These are phyloP conservation scores for Sordaria brevicollis DNA, from an alignment of 495 filamentous ascomycete species.

Conservation along the genomic window DNA sequence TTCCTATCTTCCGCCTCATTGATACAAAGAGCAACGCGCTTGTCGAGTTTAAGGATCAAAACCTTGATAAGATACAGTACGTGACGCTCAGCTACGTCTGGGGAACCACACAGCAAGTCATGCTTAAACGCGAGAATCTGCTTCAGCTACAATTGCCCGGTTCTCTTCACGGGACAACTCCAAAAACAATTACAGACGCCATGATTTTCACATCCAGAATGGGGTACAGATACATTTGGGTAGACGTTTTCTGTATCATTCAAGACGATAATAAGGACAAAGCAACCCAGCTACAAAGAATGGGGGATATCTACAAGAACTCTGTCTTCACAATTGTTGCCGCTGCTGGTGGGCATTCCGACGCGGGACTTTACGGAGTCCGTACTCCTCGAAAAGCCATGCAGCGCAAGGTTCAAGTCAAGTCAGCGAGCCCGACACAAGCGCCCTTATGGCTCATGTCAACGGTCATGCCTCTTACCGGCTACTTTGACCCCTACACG, in stretches of 20 bases:
- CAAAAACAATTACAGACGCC: constrained; percentile 18
- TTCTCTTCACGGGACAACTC: constrained; percentile 2
- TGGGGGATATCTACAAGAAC: constrained; percentile 25
- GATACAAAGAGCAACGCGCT: neutral
- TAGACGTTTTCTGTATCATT: constrained; percentile 27
- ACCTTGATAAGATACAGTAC: neutral
- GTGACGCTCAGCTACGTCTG: constrained; percentile 18
- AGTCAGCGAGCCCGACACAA: neutral
- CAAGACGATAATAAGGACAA: constrained; percentile 21
- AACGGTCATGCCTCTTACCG: neutral
- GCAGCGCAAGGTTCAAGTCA: neutral
- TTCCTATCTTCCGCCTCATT: neutral
- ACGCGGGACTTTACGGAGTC: neutral
- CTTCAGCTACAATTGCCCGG: neutral
- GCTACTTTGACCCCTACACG: neutral
- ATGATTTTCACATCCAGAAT: constrained; percentile 11
- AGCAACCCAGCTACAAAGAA: constrained; percentile 16
- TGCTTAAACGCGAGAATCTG: neutral
- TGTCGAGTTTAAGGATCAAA: neutral
- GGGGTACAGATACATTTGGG: constrained; percentile 20
- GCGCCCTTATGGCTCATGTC: neutral
- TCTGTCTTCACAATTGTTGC: constrained; percentile 26
- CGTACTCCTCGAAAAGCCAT: neutral
- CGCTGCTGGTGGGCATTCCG: constrained; percentile 2
- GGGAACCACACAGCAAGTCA: constrained; percentile 5